Evolutionary conservation across 257 asterid species (phyloP), one percentile per base, ranked within the genome.

Genomic region (Cinchona pubescens): DNA sequence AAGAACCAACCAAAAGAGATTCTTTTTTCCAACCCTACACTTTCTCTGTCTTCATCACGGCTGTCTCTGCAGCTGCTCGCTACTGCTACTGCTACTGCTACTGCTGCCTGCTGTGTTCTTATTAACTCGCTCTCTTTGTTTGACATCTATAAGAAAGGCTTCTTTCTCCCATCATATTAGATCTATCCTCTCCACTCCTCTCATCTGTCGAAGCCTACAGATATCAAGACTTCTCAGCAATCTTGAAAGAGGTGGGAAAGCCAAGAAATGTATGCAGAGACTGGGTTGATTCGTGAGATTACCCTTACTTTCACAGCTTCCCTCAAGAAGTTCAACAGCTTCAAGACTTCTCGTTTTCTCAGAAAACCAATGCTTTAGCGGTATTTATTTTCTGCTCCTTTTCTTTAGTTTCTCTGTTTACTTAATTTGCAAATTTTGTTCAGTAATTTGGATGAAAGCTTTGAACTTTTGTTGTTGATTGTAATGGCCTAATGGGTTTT

Each of bases 231-330:
- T 62, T 61, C 34, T 68, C 49, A 37, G 49, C 61, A 59, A 27
- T 51, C 56, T 27, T 18, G 13, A 19, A 45, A 30, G 27, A 70
- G 38, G 75, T 69, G 53, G 68, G 14, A 53, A 42, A 53, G 42
- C 75, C 12, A 61, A 81, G 75, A 70, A 89, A 91, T 93, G 98
- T 91, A 87, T 85, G 91, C 97, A 13, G 94, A 88, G 75, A 85
- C 90, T 30, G 96, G 85, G 81, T 72, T 86, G 76, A 84, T 83
- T 88, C n/a, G n/a, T n/a, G n/a, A n/a, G n/a, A n/a, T n/a, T 86
- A 74, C 71, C 93, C 96, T 38, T 93, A 89, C 71, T 87, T 85
- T 79, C 93, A 89, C 34, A 84, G 71, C 81, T 85, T 84, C 84
- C 53, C 90, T 73, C 93, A 82, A 70, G 90, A 87, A 79, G 43